Conservation (phyloP, 1,284 basidiomycete genomes). For the Uromyces viciae-fabae region DNA sequence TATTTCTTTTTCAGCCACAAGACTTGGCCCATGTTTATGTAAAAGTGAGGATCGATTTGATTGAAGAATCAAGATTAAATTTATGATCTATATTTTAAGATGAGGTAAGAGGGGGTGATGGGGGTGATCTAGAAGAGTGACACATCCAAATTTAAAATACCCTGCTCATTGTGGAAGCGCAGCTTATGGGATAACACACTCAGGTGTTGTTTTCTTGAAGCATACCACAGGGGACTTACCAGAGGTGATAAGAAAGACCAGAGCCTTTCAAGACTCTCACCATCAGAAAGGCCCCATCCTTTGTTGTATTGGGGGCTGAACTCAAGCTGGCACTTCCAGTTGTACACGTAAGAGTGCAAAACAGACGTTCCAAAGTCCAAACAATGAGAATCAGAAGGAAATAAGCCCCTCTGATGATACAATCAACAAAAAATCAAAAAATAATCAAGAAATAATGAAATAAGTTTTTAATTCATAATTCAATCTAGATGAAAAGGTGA, state of each 20-base stretch:
- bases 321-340: constrained; percentile 1
- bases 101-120: too few species aligned
- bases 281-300: constrained; percentile 20
- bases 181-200: background rate
- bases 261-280: constrained; percentile 1
- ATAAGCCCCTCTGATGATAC: background rate
- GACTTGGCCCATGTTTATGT: too few species aligned
- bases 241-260: constrained; percentile 7
- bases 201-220: background rate
- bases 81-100: too few species aligned
- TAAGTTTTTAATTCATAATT: background rate
- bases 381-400: background rate
- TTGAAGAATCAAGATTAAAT: too few species aligned
- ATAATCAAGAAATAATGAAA: background rate
- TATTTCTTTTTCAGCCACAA: too few species aligned
- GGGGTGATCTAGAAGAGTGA: too few species aligned
- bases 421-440: background rate
- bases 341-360: constrained; percentile 4
- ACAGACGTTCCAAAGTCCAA: background rate
- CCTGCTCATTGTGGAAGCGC: background rate
- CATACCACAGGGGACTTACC: background rate
- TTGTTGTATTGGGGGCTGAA: background rate
- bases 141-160: background rate
- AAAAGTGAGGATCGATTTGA: too few species aligned
- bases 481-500: too few species aligned